These are phyloP conservation scores for Phytopythium litorale DNA, from an alignment of 352 stramenopile species.

Conservation along the genomic window DNA sequence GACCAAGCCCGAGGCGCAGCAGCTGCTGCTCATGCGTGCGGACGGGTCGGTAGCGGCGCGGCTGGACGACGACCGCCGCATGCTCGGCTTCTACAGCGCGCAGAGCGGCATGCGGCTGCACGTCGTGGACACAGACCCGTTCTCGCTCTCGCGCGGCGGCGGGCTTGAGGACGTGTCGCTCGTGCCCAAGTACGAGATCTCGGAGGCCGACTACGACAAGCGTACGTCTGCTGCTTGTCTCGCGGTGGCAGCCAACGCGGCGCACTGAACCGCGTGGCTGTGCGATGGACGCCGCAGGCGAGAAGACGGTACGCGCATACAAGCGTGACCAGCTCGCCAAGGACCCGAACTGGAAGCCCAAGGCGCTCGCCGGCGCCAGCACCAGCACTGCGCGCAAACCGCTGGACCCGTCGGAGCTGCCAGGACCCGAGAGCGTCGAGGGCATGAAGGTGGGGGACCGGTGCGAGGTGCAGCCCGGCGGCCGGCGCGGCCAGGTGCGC, in stretches of 20 bases:
- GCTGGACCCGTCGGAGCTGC: constrained; percentile 36
- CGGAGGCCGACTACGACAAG: constrained; percentile 98
- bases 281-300: constrained; percentile 31
- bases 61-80: constrained; percentile 74
- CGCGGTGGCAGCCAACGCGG: too few species aligned
- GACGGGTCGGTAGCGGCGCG: constrained; percentile 43
- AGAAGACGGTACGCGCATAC: constrained; percentile 97
- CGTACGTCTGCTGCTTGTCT: constrained; percentile 36
- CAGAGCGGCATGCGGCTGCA: constrained; percentile 93
- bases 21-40: constrained; percentile 54
- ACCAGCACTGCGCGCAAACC: constrained; percentile 9
- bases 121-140: constrained; percentile 95
- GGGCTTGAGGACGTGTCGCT: constrained; percentile 96
- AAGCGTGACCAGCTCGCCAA: constrained; percentile 94
- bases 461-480: constrained; percentile 97
- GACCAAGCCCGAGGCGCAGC: constrained; percentile 90
- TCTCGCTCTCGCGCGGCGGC: constrained; percentile 92
- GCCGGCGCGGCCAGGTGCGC: constrained; percentile 88
- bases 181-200: constrained; percentile 98
- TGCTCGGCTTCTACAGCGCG: constrained; percentile 91
- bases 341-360: constrained; percentile 94
- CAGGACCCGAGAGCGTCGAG: constrained; percentile 66
- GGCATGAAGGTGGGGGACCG: constrained; percentile 90
- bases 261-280: too few species aligned
- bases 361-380: constrained; percentile 74